phyloP scores from a whole-genome alignment of 2,329 filamentous ascomycete genomes.

The Magnaporthiopsis rhizophila region DNA sequence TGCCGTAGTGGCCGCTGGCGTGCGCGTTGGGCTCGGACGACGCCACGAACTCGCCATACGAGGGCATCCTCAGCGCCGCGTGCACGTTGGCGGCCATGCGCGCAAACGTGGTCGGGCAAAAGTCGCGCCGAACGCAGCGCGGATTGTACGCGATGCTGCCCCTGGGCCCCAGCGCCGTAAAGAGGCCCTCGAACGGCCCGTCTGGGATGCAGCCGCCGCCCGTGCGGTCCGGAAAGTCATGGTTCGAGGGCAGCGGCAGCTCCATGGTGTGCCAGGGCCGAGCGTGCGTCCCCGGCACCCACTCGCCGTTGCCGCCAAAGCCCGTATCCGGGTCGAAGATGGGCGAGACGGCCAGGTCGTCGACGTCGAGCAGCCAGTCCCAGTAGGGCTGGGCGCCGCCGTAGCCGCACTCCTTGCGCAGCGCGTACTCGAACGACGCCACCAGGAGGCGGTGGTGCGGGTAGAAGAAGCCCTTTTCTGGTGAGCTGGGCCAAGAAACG shows the following conservation, averaged over 20 bases:
- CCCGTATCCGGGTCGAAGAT: conserved; percentile 45
- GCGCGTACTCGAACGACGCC: conserved; percentile 22
- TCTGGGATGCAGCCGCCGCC: conserved; percentile 47
- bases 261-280: conserved; percentile 4
- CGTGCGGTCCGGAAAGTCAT: conserved; percentile 24
- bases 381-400: conserved; percentile 32
- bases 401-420: conserved; percentile 27
- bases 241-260: background rate
- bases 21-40: conserved; percentile 4
- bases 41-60: background rate
- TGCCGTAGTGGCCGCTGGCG: conserved; percentile 6
- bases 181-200: conserved; percentile 37
- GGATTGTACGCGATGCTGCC: conserved; percentile 13
- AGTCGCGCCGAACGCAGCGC: conserved; percentile 7
- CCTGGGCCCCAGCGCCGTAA: conserved; percentile 23
- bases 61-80: background rate
- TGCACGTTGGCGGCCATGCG: background rate
- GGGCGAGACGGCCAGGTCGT: conserved; percentile 39
- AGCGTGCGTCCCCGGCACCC: conserved; percentile 12
- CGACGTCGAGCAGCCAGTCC: conserved; percentile 42
- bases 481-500: no score
- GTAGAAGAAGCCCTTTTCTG: conserved; percentile 18
- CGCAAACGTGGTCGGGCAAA: conserved; percentile 1
- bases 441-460: conserved; percentile 24
- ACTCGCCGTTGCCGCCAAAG: conserved; percentile 37